Conservation (phyloP, 176 grass and related monocot genomes). For the Cenchrus purpureus region DNA sequence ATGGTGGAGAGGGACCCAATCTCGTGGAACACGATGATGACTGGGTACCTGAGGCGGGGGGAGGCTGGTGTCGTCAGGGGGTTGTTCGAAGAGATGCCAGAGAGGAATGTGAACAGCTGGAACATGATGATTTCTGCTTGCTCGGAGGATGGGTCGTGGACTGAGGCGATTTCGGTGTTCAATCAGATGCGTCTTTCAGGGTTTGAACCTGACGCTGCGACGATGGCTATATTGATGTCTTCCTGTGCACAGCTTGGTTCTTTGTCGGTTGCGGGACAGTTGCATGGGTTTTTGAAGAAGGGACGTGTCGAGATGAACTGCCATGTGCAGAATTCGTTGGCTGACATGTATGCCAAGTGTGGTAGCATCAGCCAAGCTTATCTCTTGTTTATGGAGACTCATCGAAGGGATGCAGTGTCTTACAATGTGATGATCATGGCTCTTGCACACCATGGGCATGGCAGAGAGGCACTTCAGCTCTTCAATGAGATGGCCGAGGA, state of each 20-base stretch:
- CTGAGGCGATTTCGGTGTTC: conserved; percentile 44
- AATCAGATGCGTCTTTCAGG: conserved; percentile 42
- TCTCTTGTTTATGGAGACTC: conserved; percentile 44
- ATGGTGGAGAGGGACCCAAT: conserved; percentile 49
- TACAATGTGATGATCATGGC: conserved; percentile 76
- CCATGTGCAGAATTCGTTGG: conserved; percentile 58
- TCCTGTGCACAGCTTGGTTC: conserved; percentile 63
- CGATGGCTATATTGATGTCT: conserved; percentile 62
- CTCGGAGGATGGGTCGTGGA: conserved; percentile 49
- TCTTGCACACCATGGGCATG: conserved; percentile 57
- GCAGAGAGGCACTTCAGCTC: conserved; percentile 49
- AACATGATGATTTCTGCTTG: conserved; percentile 52
- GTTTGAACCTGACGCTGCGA: conserved; percentile 50
- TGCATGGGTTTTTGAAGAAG: conserved; percentile 65
- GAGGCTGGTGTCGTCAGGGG: not conserved
- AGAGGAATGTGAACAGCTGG: conserved; percentile 61
- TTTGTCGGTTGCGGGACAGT: conserved; percentile 52
- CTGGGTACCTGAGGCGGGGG: conserved; percentile 31
- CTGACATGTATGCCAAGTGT: conserved; percentile 69
- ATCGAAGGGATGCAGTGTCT: conserved; percentile 56
- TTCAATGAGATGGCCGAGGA: conserved; percentile 45
- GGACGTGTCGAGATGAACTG: conserved; percentile 56
- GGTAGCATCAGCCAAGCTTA: conserved; percentile 49
- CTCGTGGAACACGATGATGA: conserved; percentile 69
- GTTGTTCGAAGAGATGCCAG: conserved; percentile 50